phyloP scores from a whole-genome alignment of 2,329 filamentous ascomycete genomes.

The Talaromyces sp. region DNA sequence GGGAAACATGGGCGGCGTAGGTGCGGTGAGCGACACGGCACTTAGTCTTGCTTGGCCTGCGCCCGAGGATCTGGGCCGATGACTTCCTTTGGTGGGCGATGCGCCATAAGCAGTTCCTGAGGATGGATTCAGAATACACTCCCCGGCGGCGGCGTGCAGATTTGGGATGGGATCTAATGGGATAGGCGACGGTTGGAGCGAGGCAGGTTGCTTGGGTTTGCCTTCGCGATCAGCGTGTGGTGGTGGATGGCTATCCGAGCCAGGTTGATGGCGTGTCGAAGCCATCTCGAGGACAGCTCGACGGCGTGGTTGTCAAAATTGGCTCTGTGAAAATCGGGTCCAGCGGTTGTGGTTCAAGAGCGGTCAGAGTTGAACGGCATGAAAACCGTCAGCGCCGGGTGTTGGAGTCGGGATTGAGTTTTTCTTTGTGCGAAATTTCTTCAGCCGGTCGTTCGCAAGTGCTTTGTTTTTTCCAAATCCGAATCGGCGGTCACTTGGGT shows the following conservation, averaged over 20 bases:
- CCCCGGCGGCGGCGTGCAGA: constrained; percentile 38
- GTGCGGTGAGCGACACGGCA: constrained; percentile 55
- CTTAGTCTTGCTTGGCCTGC: constrained; percentile 54
- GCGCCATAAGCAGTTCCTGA: constrained; percentile 43
- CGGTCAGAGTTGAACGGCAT: background rate
- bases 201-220: constrained; percentile 22
- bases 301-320: constrained; percentile 10
- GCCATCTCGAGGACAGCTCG: constrained; percentile 24
- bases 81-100: constrained; percentile 64
- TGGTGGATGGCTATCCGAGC: constrained; percentile 48
- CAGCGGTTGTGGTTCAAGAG: background rate
- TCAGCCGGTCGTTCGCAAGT: background rate
- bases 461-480: background rate
- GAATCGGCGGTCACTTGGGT: background rate
- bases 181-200: constrained; percentile 49
- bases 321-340: background rate
- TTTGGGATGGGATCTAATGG: constrained; percentile 39
- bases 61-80: constrained; percentile 53
- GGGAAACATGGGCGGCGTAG: constrained; percentile 36
- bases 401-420: background rate
- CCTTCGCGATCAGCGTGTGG: background rate
- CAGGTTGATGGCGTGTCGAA: constrained; percentile 38
- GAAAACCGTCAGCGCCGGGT: background rate
- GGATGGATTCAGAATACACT: constrained; percentile 62
- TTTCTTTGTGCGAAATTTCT: background rate